A percentile compares a stretch with the other conserved stretches of the same genome.
phyloP scores from a whole-genome alignment of 2,329 filamentous ascomycete genomes.

The Aspergillus sp. region DNA sequence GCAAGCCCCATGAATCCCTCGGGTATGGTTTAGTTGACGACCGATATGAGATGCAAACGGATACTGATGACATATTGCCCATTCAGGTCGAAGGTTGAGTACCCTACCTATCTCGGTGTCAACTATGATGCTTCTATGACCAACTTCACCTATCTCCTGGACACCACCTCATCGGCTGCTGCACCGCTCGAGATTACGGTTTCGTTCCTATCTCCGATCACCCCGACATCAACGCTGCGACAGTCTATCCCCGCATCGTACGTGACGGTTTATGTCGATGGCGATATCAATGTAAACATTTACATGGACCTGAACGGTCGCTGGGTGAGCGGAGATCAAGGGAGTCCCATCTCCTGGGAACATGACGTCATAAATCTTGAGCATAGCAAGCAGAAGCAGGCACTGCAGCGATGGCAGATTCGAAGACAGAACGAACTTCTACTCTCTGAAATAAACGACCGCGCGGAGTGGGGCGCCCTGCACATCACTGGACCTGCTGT shows the following conservation, averaged over 20 bases:
- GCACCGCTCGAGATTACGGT: slow-evolving; percentile 49
- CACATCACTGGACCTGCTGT: slow-evolving; percentile 65
- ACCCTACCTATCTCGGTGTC: slow-evolving; percentile 53
- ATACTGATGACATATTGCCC: slow-evolving; percentile 1
- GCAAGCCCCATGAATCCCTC: slow-evolving; percentile 56
- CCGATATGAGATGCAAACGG: not conserved
- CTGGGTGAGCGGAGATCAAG: slow-evolving; percentile 73
- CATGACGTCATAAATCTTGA: slow-evolving; percentile 44
- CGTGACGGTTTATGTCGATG: slow-evolving; percentile 62
- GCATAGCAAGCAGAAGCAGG: slow-evolving; percentile 33
- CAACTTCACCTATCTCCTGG: slow-evolving; percentile 59
- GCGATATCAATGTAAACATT: slow-evolving; percentile 54
- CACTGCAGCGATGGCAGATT: slow-evolving; percentile 39
- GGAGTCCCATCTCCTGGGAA: slow-evolving; percentile 64
- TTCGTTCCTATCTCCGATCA: slow-evolving; percentile 69
- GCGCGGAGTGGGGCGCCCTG: slow-evolving; percentile 76
- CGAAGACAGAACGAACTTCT: slow-evolving; percentile 51
- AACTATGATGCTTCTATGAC: slow-evolving; percentile 65
- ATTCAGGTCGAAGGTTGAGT: slow-evolving; percentile 51
- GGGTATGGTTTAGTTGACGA: not conserved
- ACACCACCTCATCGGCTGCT: slow-evolving; percentile 29
- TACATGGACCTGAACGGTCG: slow-evolving; percentile 67
- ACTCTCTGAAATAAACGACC: slow-evolving; percentile 68
- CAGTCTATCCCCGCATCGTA: slow-evolving; percentile 81
- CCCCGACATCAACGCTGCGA: slow-evolving; percentile 69